Base-by-base conservation (phyloP, 2,329 filamentous ascomycete species). In the Aspergillus ochraceoroseus region DNA sequence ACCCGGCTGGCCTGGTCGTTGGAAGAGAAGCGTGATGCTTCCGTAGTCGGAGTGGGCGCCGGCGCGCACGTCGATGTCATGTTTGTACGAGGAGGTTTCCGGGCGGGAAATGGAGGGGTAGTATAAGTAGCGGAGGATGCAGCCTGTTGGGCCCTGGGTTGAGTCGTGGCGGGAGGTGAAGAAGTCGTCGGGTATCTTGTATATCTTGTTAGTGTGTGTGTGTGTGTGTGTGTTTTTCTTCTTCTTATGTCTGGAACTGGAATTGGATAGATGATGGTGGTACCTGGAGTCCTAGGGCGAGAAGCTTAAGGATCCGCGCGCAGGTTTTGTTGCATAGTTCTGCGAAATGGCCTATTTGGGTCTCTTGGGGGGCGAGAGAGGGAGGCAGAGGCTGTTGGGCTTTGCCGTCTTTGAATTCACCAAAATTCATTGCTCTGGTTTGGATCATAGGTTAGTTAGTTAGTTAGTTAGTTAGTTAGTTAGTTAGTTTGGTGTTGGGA, bases 41-140 rank as follows among this genome's bases (percentile, higher is more conserved):
- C 79, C 78, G 66, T 95, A 95, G 68, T 95, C 89, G 3, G 85
- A 90, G 64, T 96, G 90, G 0, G 90, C 88, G 42, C 90, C 92
- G 5, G 90, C 90, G 18, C 90, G 82, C 46, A 95, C 78, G 56
- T 90, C 85, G 12, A 71, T 65, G 25, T 66, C 64, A 4, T 73
- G 71, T 30, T 71, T 56, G 54, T 71, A 71, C 35, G 65, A 58
- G 30, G 62, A 56, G 48, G 39, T 69, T 56, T 46, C 56, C 37
- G 22, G 72, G 53, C 52, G 79, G 43, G 53, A 52, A 5, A 72
- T 68, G 1, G 79, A 74, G 0, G 83, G 85, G 64, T 87, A 89
- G 65, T 80, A 79, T 1, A 95, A 77, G 51, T 86, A 73, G 19
- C 85, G 80, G 9, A 87, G 71, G 55, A 77, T 84, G 48, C 68